Percentiles rank a stretch among this genome's conserved stretches.
These are phyloP conservation scores for Sindora glabra DNA, from an alignment of 306 rosid genomes.

Conservation along the genomic window DNA sequence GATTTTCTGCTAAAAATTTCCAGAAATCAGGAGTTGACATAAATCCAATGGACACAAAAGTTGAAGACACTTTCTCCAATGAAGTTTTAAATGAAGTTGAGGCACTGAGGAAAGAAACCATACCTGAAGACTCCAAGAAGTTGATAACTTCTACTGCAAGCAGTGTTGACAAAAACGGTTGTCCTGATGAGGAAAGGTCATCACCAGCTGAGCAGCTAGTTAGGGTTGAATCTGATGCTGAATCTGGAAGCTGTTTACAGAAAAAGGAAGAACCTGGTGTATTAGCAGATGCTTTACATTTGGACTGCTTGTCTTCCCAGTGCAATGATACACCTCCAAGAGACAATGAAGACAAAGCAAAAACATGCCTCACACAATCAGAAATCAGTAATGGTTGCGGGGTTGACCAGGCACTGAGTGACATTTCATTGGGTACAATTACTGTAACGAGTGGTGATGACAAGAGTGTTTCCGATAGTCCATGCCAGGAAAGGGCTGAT, in stretches of 20 bases:
- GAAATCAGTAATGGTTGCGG: slow-evolving; percentile 12
- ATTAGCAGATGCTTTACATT: too few species aligned
- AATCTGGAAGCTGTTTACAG: too few species aligned
- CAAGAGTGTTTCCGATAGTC: slow-evolving; percentile 25
- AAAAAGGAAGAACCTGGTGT: too few species aligned
- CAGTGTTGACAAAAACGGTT: too few species aligned
- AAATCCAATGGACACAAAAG: slow-evolving; percentile 22
- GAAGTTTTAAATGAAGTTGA: slow-evolving; percentile 19
- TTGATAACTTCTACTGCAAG: not conserved
- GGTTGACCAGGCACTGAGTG: slow-evolving; percentile 24
- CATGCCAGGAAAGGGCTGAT: slow-evolving; percentile 73
- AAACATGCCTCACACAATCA: slow-evolving; percentile 19
- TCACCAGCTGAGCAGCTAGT: too few species aligned
- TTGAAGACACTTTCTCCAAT: slow-evolving; percentile 6
- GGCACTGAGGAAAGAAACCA: slow-evolving; percentile 20
- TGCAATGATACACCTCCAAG: slow-evolving; percentile 15
- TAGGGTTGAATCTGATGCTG: too few species aligned
- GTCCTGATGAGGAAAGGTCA: too few species aligned
- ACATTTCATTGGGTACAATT: slow-evolving; percentile 18
- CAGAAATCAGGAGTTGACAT: slow-evolving; percentile 25
- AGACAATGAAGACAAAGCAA: slow-evolving; percentile 10
- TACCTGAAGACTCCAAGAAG: slow-evolving; percentile 22
- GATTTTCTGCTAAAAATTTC: slow-evolving; percentile 20
- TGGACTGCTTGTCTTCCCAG: slow-evolving; percentile 13
- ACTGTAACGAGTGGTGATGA: slow-evolving; percentile 34